Percentiles rank a stretch among this genome's conserved stretches.
Conservation (phyloP, 2,329 filamentous ascomycete genomes). For the Aspergillus glaucus region DNA sequence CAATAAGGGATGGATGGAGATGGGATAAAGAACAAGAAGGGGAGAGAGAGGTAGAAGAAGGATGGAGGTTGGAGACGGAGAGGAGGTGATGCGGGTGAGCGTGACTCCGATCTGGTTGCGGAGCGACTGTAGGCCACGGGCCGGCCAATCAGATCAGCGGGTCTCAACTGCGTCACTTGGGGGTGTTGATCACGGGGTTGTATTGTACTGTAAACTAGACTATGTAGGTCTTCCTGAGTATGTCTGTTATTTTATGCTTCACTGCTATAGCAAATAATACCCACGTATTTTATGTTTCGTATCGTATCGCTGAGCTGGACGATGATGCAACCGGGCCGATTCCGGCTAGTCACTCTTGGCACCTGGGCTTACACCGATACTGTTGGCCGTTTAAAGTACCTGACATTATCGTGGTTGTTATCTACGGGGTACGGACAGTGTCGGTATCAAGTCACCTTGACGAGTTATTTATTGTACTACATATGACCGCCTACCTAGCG, state of each 20-base stretch:
- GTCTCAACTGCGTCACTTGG: slow-evolving; percentile 16
- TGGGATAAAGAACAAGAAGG: slow-evolving; percentile 13
- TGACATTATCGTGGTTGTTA: not conserved
- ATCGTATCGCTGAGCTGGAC: not conserved
- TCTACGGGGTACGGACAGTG: not conserved
- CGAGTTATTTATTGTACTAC: slow-evolving; percentile 8
- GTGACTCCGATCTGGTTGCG: slow-evolving; percentile 19
- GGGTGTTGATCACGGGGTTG: slow-evolving; percentile 10
- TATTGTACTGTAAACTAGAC: too few relatives aligned
- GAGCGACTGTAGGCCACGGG: slow-evolving; percentile 11
- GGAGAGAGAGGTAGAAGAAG: slow-evolving; percentile 15
- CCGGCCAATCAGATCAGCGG: slow-evolving; percentile 13
- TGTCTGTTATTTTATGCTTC: too few relatives aligned
- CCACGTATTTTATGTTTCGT: too few relatives aligned
- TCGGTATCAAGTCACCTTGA: not conserved
- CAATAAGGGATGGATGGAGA: slow-evolving; percentile 10
- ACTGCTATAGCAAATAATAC: too few relatives aligned
- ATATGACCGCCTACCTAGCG: slow-evolving; percentile 15
- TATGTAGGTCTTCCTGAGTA: too few relatives aligned
- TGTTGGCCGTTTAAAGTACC: not conserved
- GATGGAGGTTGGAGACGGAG: slow-evolving; percentile 21
- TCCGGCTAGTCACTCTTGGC: too few relatives aligned
- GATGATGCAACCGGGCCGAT: too few relatives aligned
- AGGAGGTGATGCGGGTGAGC: slow-evolving; percentile 13
- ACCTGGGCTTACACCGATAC: too few relatives aligned